Evolutionary conservation across 1,284 basidiomycete species (phyloP), one percentile per base, ranked within the genome.

Genomic region (Xanthoconium separans): DNA sequence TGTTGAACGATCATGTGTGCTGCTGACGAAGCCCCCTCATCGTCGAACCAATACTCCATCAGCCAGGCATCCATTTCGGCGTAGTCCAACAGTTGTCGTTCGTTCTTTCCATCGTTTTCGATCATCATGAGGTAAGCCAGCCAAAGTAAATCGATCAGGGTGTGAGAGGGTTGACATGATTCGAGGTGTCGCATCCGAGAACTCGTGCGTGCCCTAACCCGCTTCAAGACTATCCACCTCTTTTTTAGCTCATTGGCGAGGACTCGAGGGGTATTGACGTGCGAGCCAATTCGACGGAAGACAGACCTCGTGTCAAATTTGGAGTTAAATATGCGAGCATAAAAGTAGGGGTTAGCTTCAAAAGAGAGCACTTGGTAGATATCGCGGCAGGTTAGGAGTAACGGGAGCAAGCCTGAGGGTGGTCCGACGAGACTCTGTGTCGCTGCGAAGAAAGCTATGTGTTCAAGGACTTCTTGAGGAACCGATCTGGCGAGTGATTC

Each of bases 31-130:
- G 79, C 75, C 54, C 74, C 85, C 46, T 61, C 65, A 45, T 69
- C 70, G 51, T 73, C 75, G 62, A 77, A 87, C 81, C 77, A 83
- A 66, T 73, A 80, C 49, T 71, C 80, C 58, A 71, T 72, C 34
- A 83, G 60, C 82, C 78, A 86, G 39, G 51, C 70, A 58, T 73
- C 72, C 52, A 78, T 77, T 55, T 61, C 71, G 37, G 73, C 81
- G 67, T 73, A 87, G 61, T 78, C 81, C 45, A 80, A 68, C 31
- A 93, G 76, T 62, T 92, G 89, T 30, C 51, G 69, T 48, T 81
- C 75, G 63, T 95, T 95, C 69, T 83, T 85, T 36, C 87, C 89
- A 52, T 92, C 85, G 66, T 91, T 89, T 73, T 95, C 92, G 43
- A 87, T 71, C 71, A 91, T 75, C 82, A 93, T 83, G 51, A 91